Conservation (phyloP, 208 protist species). For the Vickermania spadyakhi region DNA sequence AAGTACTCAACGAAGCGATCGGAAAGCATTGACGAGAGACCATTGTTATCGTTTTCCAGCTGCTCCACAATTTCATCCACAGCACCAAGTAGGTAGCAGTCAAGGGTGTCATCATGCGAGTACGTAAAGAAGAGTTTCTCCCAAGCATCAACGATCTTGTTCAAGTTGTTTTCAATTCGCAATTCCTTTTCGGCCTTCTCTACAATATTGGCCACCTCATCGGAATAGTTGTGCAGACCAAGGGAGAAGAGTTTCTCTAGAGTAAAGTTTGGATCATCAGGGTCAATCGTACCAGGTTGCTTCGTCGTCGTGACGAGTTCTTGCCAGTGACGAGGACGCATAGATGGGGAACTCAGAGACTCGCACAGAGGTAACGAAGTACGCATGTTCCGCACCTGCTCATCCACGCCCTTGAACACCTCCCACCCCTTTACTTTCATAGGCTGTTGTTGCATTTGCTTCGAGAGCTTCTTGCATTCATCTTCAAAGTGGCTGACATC, state of each 20-base stretch:
- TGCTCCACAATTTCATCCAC: constrained; percentile 94
- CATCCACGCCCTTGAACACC: constrained; percentile 89
- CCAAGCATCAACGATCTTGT: constrained; percentile 95
- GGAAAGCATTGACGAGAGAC: constrained; percentile 94
- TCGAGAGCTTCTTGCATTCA: constrained; percentile 91
- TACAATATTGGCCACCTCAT: constrained; percentile 96
- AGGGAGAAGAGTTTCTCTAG: constrained; percentile 94
- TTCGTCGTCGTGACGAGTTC: constrained; percentile 91
- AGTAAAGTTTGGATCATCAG: constrained; percentile 85
- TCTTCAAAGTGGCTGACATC: constrained; percentile 89
- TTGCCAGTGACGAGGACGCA: constrained; percentile 95
- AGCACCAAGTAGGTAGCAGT: constrained; percentile 85
- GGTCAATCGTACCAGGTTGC: constrained; percentile 84
- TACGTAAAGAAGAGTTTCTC: constrained; percentile 90
- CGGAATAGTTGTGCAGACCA: constrained; percentile 95
- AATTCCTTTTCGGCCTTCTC: constrained; percentile 96
- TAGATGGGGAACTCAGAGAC: constrained; percentile 89
- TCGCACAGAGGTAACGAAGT: constrained; percentile 90
- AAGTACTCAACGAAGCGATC: constrained; percentile 96
- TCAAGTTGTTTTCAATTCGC: constrained; percentile 94
- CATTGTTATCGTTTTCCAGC: constrained; percentile 93
- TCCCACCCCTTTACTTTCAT: constrained; percentile 93
- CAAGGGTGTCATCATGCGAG: constrained; percentile 65
- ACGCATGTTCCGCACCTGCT: constrained; percentile 92
- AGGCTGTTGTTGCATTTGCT: constrained; percentile 88